phyloP scores from a whole-genome alignment of 345 rosid genomes.

The Eucalyptus erythrocorys region DNA sequence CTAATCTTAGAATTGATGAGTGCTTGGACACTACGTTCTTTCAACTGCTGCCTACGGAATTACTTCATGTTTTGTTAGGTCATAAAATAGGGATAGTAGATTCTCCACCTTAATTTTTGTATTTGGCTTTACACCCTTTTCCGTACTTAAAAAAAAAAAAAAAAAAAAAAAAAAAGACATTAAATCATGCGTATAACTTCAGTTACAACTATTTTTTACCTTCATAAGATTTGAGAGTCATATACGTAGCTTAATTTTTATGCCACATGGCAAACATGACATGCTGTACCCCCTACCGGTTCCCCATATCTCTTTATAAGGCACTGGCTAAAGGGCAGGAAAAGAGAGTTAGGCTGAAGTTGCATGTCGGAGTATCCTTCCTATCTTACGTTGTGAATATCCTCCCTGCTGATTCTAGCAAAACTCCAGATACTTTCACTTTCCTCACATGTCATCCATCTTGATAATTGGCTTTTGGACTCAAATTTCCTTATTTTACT shows the following conservation, averaged over 20 bases:
- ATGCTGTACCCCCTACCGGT: neutral
- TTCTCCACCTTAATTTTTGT: neutral
- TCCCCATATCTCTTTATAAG: neutral
- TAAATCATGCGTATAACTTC: neutral
- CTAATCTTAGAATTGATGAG: neutral
- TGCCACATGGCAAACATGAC: neutral
- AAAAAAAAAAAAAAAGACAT: neutral
- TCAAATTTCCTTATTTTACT: neutral
- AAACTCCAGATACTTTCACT: neutral
- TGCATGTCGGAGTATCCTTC: neutral
- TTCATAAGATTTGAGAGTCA: neutral
- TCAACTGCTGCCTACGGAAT: neutral
- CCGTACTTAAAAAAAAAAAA: neutral
- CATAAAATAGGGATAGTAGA: neutral
- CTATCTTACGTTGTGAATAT: neutral
- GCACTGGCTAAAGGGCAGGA: neutral
- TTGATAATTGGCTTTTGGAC: neutral
- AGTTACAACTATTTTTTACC: neutral
- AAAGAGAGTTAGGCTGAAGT: neutral
- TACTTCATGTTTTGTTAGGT: neutral
- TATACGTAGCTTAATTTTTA: neutral
- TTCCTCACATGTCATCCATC: neutral
- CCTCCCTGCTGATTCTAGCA: neutral
- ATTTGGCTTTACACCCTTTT: neutral
- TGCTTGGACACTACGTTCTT: neutral